These are phyloP conservation scores for Botryosphaeria dothidea DNA, from an alignment of 2,329 filamentous ascomycete genomes.

Conservation along the genomic window DNA sequence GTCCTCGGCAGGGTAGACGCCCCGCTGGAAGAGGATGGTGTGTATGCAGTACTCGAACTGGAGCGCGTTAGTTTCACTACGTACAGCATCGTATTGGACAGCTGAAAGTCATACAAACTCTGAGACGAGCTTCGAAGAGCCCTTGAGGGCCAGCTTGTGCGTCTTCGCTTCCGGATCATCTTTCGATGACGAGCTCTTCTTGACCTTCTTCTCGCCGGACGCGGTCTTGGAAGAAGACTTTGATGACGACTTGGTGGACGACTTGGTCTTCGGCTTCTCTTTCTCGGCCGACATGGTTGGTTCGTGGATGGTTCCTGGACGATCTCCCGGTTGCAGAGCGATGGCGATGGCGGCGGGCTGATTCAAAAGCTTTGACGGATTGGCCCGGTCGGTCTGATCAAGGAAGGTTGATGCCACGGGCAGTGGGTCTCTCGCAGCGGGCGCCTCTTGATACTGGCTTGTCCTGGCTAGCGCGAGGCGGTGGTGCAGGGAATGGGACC, in stretches of 20 bases:
- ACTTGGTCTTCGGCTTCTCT: constrained; percentile 14
- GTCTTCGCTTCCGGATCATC: constrained; percentile 75
- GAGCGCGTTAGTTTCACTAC: constrained; percentile 22
- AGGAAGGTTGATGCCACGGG: not conserved
- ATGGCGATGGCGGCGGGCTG: not conserved
- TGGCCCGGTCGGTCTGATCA: constrained; percentile 10
- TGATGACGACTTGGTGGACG: constrained; percentile 20
- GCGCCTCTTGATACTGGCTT: not conserved
- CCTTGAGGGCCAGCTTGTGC: constrained; percentile 91
- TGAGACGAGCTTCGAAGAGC: constrained; percentile 81
- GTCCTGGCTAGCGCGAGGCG: constrained; percentile 11
- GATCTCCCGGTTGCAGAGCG: not conserved
- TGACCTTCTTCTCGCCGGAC: constrained; percentile 13
- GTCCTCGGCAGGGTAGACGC: constrained; percentile 88
- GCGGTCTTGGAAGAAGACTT: constrained; percentile 20
- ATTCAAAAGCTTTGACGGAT: constrained; percentile 13
- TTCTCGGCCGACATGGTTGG: constrained; percentile 4
- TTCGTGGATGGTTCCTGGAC: not conserved
- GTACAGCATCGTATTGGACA: not conserved
- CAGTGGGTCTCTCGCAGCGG: constrained; percentile 3
- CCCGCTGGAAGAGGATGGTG: constrained; percentile 90
- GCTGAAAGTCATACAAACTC: constrained; percentile 76
- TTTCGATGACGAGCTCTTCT: constrained; percentile 35
- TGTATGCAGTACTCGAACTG: constrained; percentile 98
- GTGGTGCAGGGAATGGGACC: constrained; percentile 10